Evolutionary conservation across 2,329 filamentous ascomycete species (phyloP).

Genomic region (Aspergillus sp.): DNA sequence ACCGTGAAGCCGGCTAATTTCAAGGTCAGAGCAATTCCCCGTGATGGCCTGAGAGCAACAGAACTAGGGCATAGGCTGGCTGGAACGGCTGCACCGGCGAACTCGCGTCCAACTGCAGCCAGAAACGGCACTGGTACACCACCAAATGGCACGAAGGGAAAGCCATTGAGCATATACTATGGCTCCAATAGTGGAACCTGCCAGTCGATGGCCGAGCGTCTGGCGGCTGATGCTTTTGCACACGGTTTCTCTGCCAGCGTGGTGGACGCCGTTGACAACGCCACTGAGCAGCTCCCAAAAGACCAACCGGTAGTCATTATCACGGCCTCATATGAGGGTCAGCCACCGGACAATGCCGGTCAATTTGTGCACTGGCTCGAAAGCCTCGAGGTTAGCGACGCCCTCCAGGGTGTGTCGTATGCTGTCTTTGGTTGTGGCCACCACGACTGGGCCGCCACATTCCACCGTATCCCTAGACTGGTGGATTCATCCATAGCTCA

Average conservation of each 20-base stretch:
- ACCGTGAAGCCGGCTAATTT: conserved; percentile 16
- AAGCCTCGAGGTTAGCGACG: not conserved
- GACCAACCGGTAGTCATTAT: not conserved
- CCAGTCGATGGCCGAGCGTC: not conserved
- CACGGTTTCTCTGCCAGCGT: not conserved
- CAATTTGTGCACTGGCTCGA: not conserved
- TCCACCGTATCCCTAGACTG: not conserved
- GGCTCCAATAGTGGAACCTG: not conserved
- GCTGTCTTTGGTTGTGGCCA: not conserved
- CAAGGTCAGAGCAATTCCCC: not conserved
- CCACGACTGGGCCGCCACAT: not conserved
- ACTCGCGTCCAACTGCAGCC: not conserved
- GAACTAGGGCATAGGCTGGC: not conserved
- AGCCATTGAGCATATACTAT: not conserved
- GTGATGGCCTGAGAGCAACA: not conserved
- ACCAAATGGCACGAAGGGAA: not conserved
- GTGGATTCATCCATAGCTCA: not conserved
- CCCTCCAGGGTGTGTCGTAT: not conserved
- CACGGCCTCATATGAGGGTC: not conserved
- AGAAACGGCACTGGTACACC: not conserved
- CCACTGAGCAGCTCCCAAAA: not conserved
- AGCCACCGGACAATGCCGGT: not conserved
- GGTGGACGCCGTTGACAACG: not conserved
- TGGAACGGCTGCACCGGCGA: not conserved
- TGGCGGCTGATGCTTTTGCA: not conserved